phyloP scores from a whole-genome alignment of 345 rosid genomes.

The Bretschneidera sinensis region DNA sequence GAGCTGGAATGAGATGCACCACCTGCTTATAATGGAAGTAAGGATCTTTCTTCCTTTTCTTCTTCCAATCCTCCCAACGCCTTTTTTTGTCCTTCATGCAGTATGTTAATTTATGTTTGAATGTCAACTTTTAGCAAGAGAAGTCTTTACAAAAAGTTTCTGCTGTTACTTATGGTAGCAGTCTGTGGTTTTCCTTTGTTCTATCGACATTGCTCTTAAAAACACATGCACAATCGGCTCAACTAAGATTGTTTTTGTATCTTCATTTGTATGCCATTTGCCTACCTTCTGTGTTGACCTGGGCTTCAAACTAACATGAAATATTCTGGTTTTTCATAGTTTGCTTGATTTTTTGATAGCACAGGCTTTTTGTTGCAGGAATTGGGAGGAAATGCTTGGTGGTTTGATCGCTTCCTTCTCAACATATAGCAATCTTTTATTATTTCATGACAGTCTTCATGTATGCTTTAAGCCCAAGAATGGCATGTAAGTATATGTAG shows the following conservation, averaged over 20 bases:
- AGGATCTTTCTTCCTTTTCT: slow-evolving; percentile 14
- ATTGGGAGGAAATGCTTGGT: slow-evolving; percentile 92
- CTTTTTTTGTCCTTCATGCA: no score
- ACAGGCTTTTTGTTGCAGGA: slow-evolving; percentile 51
- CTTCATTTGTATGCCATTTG: neutral
- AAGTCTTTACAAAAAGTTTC: neutral
- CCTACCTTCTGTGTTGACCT: neutral
- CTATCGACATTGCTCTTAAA: neutral
- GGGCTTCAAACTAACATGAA: neutral
- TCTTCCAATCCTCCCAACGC: neutral
- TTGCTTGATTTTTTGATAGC: slow-evolving; percentile 8
- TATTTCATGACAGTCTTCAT: slow-evolving; percentile 85
- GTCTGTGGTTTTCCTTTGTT: neutral
- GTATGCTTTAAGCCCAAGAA: slow-evolving; percentile 91
- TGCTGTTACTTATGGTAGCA: neutral
- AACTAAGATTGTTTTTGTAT: no score
- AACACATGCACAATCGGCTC: neutral
- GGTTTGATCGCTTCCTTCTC: slow-evolving; percentile 94
- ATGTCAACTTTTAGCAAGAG: neutral
- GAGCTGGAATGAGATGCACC: slow-evolving; percentile 99
- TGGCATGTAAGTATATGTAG: slow-evolving; percentile 79
- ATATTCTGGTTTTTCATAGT: neutral
- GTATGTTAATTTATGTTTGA: no score
- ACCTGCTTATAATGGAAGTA: slow-evolving; percentile 98
- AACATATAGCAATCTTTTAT: slow-evolving; percentile 70